Conservation (phyloP, 2,329 filamentous ascomycete genomes). For the Alternaria rosae region DNA sequence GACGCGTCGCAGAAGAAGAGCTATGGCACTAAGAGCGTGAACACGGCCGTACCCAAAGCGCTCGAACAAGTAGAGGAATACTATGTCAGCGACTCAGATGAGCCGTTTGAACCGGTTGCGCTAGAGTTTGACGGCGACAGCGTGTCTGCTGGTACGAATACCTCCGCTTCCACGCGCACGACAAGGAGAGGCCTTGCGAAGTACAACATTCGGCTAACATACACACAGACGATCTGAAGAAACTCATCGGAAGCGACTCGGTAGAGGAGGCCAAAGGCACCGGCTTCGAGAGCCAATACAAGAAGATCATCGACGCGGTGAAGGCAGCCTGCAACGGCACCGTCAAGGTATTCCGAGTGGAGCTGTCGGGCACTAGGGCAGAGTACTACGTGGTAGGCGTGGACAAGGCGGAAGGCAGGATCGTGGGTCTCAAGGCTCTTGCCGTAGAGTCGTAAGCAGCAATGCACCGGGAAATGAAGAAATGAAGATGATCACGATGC, state of each 20-base stretch:
- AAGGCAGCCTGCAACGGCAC: conserved; percentile 70
- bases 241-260: conserved; percentile 67
- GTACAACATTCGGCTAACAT: conserved; percentile 14
- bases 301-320: conserved; percentile 72
- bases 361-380: conserved; percentile 66
- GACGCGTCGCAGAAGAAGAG: conserved; percentile 28
- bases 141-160: conserved; percentile 63
- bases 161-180: neutral
- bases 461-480: neutral
- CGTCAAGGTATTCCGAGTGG: conserved; percentile 77
- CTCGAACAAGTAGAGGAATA: conserved; percentile 60
- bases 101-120: conserved; percentile 81
- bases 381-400: conserved; percentile 83
- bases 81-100: conserved; percentile 84
- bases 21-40: conserved; percentile 50
- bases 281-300: conserved; percentile 80
- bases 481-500: neutral
- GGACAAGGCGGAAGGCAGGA: conserved; percentile 63
- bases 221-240: conserved; percentile 70
- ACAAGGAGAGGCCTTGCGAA: neutral
- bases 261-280: conserved; percentile 72
- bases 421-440: conserved; percentile 81
- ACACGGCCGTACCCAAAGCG: conserved; percentile 64
- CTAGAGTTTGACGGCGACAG: conserved; percentile 65
- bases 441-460: conserved; percentile 67